These are phyloP conservation scores for Dactylonectria macrodidyma DNA, from an alignment of 2,329 filamentous ascomycete species.

Conservation along the genomic window DNA sequence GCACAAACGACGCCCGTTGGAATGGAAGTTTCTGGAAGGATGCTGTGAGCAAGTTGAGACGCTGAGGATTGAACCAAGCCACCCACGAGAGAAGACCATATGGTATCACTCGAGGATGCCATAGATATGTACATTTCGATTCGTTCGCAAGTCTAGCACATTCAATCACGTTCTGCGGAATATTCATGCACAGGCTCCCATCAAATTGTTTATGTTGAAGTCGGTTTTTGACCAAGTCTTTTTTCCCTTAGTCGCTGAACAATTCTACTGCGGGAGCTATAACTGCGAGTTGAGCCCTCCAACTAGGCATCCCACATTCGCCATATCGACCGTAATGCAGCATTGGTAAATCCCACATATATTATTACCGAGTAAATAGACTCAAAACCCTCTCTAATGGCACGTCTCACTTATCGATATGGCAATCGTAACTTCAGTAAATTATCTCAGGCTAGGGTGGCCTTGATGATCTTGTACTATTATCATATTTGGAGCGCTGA, in stretches of 20 bases:
- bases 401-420: no score
- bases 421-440: not conserved
- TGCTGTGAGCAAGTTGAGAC: not conserved
- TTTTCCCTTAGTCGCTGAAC: no score
- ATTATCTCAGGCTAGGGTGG: not conserved
- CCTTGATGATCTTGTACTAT: not conserved
- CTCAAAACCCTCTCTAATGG: no score
- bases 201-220: no score
- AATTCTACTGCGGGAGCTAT: no score
- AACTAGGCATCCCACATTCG: no score
- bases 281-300: no score
- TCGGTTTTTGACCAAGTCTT: no score
- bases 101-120: not conserved
- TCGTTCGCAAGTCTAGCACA: not conserved
- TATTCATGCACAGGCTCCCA: not conserved
- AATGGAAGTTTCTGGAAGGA: slow-evolving; percentile 27
- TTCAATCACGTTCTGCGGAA: no score
- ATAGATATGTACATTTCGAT: not conserved
- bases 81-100: not conserved
- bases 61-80: not conserved
- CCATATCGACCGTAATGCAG: no score
- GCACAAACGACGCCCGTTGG: slow-evolving; percentile 12
- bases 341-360: no score
- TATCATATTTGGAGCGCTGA: not conserved
- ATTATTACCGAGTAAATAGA: no score